phyloP scores from a whole-genome alignment of 2,329 filamentous ascomycete genomes.

The Truncatella angustata region DNA sequence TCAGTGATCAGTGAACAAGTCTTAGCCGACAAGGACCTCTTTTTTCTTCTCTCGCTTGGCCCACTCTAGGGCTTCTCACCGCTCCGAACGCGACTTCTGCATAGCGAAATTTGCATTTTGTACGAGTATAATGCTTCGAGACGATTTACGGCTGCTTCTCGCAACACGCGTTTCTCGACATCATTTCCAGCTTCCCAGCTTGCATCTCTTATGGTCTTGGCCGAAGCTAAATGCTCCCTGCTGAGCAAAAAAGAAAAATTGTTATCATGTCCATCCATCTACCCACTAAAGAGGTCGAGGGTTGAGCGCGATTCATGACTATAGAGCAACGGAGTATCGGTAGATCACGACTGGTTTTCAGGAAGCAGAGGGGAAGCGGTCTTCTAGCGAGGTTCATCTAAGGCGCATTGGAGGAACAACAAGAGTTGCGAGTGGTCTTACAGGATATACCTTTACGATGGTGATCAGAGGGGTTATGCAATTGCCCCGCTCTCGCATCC shows the following conservation, averaged over 20 bases:
- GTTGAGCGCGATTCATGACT: neutral
- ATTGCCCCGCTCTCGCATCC: neutral
- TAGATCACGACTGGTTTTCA: neutral
- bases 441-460: neutral
- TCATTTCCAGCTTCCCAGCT: neutral
- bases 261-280: neutral
- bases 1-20: constrained; percentile 36
- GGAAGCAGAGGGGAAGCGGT: neutral
- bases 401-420: neutral
- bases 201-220: neutral
- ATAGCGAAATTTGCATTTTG: constrained; percentile 33
- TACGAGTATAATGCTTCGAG: constrained; percentile 27
- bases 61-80: constrained; percentile 8
- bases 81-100: constrained; percentile 21
- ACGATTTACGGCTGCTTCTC: constrained; percentile 24
- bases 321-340: neutral
- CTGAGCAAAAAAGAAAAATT: too few relatives aligned
- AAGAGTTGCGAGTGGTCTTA: neutral
- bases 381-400: neutral
- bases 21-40: constrained; percentile 11
- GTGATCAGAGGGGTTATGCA: neutral
- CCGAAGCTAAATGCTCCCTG: too few relatives aligned
- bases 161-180: neutral
- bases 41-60: constrained; percentile 16
- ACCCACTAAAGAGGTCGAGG: neutral